Evolutionary conservation across 192 early-diverging fungal genomes (phyloP).

Genomic region (Backusella circina): DNA sequence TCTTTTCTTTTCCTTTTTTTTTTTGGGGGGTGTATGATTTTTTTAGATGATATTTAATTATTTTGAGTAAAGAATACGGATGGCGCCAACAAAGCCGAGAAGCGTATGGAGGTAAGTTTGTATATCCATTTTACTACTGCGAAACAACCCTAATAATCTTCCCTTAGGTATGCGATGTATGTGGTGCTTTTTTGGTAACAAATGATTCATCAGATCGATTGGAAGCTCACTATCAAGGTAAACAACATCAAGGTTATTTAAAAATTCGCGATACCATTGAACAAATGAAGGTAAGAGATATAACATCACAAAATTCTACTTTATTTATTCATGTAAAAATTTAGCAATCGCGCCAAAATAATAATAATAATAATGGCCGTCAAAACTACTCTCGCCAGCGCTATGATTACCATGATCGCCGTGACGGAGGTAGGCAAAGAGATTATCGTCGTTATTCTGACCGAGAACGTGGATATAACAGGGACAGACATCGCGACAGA

Average conservation of each 20-base stretch:
- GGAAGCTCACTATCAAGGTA: conserved; percentile 79
- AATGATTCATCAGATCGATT: conserved; percentile 80
- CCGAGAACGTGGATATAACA: conserved; percentile 25
- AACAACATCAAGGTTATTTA: conserved; percentile 82
- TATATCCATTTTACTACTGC: not conserved
- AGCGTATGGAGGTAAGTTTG: conserved; percentile 57
- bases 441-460: conserved; percentile 35
- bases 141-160: not conserved
- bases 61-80: conserved; percentile 9
- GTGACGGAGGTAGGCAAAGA: conserved; percentile 37
- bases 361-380: not conserved
- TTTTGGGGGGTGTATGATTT: not conserved
- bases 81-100: conserved; percentile 49
- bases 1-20: not conserved
- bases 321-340: too few relatives aligned
- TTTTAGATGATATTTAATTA: conserved; percentile 7
- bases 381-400: conserved; percentile 30
- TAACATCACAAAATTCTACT: not conserved
- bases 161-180: conserved; percentile 67
- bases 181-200: conserved; percentile 79
- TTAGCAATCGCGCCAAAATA: conserved; percentile 8
- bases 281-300: conserved; percentile 47
- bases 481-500: conserved; percentile 43
- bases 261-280: conserved; percentile 73
- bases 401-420: conserved; percentile 36